Evolutionary conservation across 352 stramenopile species (phyloP).

Genomic region (Globisporangium canariense): DNA sequence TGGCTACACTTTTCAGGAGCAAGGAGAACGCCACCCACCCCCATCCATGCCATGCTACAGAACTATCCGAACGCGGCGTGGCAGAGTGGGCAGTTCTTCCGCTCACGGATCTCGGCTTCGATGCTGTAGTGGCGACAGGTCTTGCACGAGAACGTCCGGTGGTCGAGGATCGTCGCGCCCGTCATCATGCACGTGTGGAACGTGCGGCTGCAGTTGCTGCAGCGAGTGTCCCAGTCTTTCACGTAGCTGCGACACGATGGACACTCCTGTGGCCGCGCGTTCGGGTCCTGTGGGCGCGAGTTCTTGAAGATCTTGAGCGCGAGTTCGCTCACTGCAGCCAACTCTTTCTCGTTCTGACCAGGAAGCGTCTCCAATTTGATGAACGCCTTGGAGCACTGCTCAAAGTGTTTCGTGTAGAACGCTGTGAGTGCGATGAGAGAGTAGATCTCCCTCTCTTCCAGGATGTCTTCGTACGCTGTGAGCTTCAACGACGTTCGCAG

Average conservation of each 20-base stretch:
- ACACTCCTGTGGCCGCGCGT: slow-evolving; percentile 76
- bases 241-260: slow-evolving; percentile 76
- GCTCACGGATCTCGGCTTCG: slow-evolving; percentile 76
- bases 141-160: slow-evolving; percentile 77
- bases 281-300: slow-evolving; percentile 71
- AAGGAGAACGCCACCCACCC: no score
- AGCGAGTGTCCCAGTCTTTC: slow-evolving; percentile 86
- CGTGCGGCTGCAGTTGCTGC: slow-evolving; percentile 65
- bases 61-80: slow-evolving; percentile 50
- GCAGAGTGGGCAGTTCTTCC: slow-evolving; percentile 88
- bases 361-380: slow-evolving; percentile 91
- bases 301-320: slow-evolving; percentile 87
- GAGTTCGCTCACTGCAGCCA: slow-evolving; percentile 56
- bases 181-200: slow-evolving; percentile 83
- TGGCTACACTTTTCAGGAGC: background rate
- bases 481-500: slow-evolving; percentile 88
- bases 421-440: slow-evolving; percentile 91
- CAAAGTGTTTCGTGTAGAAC: slow-evolving; percentile 90
- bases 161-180: slow-evolving; percentile 66
- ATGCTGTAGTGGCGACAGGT: slow-evolving; percentile 87
- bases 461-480: slow-evolving; percentile 89
- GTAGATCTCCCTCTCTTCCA: slow-evolving; percentile 90
- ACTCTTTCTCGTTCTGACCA: slow-evolving; percentile 53
- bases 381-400: slow-evolving; percentile 90
- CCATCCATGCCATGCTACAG: no score